Conservation (phyloP, 2,329 filamentous ascomycete genomes). For the Emergomyces pasteurianus region DNA sequence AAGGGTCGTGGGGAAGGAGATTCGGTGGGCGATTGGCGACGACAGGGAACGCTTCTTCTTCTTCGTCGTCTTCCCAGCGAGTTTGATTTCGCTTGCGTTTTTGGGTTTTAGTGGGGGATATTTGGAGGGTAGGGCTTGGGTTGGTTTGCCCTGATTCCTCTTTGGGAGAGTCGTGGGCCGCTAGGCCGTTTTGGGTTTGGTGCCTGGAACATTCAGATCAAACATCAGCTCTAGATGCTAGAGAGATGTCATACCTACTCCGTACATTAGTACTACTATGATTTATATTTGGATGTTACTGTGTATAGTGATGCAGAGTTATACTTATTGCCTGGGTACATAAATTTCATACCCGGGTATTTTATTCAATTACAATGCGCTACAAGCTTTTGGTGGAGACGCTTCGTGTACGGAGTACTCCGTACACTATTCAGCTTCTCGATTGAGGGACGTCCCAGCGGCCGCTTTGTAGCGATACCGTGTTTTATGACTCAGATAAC, state of each 20-base stretch:
- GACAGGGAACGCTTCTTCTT: not conserved
- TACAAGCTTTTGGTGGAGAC: not conserved
- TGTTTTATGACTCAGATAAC: not conserved
- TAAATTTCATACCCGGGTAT: not conserved
- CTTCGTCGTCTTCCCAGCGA: slow-evolving; percentile 1
- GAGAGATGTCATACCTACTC: no score
- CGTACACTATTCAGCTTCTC: not conserved
- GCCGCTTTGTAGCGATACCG: not conserved
- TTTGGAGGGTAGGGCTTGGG: slow-evolving; percentile 29
- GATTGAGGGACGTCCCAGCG: not conserved
- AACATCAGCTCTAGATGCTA: no score
- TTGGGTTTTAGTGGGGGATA: slow-evolving; percentile 28
- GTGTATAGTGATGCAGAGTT: not conserved
- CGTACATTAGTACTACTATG: not conserved
- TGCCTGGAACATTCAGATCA: not conserved
- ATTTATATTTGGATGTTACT: not conserved
- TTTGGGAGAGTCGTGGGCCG: slow-evolving; percentile 13
- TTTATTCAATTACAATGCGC: not conserved
- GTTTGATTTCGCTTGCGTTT: slow-evolving; percentile 10
- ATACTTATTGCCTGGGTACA: not conserved
- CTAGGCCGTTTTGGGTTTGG: slow-evolving; percentile 13
- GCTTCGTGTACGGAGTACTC: no score
- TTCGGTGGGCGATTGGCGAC: slow-evolving; percentile 4
- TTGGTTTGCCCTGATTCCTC: slow-evolving; percentile 21
- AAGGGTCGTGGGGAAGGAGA: not conserved